phyloP scores from a whole-genome alignment of 2,329 filamentous ascomycete genomes.

The Fusarium devonianum region DNA sequence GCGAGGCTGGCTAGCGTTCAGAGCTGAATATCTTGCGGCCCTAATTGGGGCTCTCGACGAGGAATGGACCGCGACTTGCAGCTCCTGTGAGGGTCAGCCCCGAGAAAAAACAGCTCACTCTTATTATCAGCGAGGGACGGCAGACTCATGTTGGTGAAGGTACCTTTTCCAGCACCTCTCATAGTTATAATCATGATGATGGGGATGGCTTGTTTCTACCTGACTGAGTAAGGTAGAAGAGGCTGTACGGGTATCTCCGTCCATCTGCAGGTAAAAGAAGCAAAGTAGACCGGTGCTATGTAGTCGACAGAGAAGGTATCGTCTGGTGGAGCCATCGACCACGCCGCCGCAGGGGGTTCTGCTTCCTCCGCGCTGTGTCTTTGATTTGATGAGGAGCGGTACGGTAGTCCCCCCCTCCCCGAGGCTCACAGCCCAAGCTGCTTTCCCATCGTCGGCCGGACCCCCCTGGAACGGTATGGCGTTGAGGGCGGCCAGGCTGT shows the following conservation, averaged over 20 bases:
- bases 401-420: neutral
- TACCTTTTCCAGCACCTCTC: neutral
- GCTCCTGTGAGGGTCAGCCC: constrained; percentile 7
- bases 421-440: too few relatives aligned
- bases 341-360: constrained; percentile 13
- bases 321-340: constrained; percentile 15
- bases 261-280: too few relatives aligned
- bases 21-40: constrained; percentile 32
- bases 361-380: constrained; percentile 5
- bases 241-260: too few relatives aligned
- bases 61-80: constrained; percentile 11
- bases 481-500: too few relatives aligned
- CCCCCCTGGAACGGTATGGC: too few relatives aligned
- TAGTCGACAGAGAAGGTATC: constrained; percentile 5
- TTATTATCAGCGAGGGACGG: neutral
- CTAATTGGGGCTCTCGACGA: constrained; percentile 6
- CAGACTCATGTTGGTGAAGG: neutral
- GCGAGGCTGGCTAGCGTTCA: constrained; percentile 16
- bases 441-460: too few relatives aligned
- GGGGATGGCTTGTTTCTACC: neutral
- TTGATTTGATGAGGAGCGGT: constrained; percentile 12
- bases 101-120: constrained; percentile 16
- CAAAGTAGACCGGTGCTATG: constrained; percentile 12
- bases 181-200: neutral
- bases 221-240: too few relatives aligned